Conservation (phyloP, 768 basidiomycete genomes). For the Agaricus sinodeliciosus region DNA sequence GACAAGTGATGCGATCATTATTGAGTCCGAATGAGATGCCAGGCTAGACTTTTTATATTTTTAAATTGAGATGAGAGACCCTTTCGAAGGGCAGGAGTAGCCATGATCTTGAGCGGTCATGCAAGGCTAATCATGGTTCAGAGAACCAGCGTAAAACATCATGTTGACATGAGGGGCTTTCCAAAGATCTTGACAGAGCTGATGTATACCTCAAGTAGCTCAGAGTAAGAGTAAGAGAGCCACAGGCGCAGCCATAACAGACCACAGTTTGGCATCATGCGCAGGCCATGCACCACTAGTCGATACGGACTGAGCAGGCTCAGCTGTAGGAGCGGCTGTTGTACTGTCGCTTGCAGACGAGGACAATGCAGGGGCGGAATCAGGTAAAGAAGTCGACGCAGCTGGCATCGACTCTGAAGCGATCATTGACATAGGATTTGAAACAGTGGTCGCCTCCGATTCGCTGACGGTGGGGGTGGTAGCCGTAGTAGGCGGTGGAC, state of each 20-base stretch:
- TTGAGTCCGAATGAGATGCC: slow-evolving; percentile 7
- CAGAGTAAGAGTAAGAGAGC: slow-evolving; percentile 1
- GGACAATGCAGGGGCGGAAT: background rate
- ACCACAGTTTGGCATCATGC: background rate
- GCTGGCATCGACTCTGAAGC: background rate
- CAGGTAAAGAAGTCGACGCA: background rate
- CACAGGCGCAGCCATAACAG: slow-evolving; percentile 4
- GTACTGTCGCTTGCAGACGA: background rate
- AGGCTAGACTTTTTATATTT: background rate
- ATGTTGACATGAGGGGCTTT: background rate
- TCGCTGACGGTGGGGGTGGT: background rate
- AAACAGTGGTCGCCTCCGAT: too few relatives aligned
- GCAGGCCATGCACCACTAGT: slow-evolving; percentile 3
- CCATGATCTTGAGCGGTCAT: background rate
- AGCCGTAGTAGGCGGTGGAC: slow-evolving; percentile 11
- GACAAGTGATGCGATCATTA: background rate
- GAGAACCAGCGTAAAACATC: background rate
- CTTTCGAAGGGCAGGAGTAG: background rate
- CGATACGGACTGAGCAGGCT: background rate
- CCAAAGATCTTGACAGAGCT: background rate
- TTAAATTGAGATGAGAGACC: background rate
- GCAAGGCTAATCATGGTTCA: background rate
- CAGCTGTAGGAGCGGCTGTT: background rate
- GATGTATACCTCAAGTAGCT: background rate
- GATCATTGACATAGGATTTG: background rate